Evolutionary conservation across 1,284 basidiomycete genomes (phyloP), one percentile per base, ranked within the genome.

Genomic region (Takashimella tepidaria): DNA sequence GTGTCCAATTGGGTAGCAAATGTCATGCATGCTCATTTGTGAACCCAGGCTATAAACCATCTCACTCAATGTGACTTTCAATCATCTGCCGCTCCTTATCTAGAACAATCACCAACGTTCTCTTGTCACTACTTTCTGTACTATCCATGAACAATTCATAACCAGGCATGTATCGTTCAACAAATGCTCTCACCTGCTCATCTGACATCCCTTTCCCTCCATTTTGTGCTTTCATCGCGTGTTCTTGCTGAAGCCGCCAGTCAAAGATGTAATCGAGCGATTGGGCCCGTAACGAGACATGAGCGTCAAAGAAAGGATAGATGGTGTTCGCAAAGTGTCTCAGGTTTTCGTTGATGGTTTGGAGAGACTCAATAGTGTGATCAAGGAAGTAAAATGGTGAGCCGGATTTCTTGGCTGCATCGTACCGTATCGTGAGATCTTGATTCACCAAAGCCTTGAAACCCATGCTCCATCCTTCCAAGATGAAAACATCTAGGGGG

Each of bases 181-280:
- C 82, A 62, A 76, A 93, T 82, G 69, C 72, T 66, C 83, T 83
- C 27, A 96, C 89, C 66, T 81, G 81, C 60, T 82, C 83, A 66
- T 93, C 90, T 1, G 84, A 80, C 92, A 96, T 95, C 5, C 92
- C 92, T 44, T 78, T 78, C 4, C 90, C 91, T 45, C 89, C 89
- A 59, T 92, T 92, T 44, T 69, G 69, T 0, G 81, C 77, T 72
- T 91, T 95, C 90, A 95, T 93, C 49, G 81, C 67, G 57, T 87
- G 88, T 65, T 96, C 92, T 73, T 93, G 91, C 69, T 95, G 80
- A 37, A 88, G 73, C 20, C 91, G 80, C 92, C 91, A 93, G 6
- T 50, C 40, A 59, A 75, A 72, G 27, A 76, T 66, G 53, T 69
- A 60, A 20, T 69, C 62, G 51, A 66, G 67, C 11, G 55, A 61